These are phyloP conservation scores for Medicago ruthenica DNA, from an alignment of 306 rosid species.

Conservation along the genomic window DNA sequence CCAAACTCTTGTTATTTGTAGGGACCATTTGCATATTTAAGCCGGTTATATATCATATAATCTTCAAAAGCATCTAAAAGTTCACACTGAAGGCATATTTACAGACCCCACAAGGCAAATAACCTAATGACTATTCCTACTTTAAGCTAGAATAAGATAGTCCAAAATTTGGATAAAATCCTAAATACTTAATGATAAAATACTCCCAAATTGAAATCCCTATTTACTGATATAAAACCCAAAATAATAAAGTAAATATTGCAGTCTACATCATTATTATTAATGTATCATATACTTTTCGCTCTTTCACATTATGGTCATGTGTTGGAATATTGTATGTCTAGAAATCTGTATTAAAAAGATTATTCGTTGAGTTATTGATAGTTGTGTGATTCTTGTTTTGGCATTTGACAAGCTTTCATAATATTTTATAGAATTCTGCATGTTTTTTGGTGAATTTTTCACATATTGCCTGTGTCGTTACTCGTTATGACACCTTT, in stretches of 20 bases:
- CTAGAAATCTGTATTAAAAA: background rate
- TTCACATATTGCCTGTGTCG: background rate
- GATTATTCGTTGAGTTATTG: constrained; percentile 30
- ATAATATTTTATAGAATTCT: background rate
- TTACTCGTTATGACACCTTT: background rate
- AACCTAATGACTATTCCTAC: background rate
- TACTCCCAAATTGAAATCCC: background rate
- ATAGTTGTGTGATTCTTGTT: constrained; percentile 27
- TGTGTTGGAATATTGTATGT: constrained; percentile 3
- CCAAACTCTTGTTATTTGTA: too few relatives aligned
- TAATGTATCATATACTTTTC: constrained; percentile 27
- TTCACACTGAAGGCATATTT: constrained; percentile 20
- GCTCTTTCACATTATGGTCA: background rate
- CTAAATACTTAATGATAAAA: background rate
- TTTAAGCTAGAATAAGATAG: constrained; percentile 20
- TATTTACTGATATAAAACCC: background rate
- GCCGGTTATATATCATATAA: background rate
- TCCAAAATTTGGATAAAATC: background rate
- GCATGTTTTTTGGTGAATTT: background rate
- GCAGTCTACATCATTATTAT: background rate
- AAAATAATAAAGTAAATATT: constrained; percentile 3
- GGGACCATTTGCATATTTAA: too few relatives aligned
- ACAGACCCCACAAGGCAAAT: constrained; percentile 1
- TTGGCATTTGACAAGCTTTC: constrained; percentile 22
- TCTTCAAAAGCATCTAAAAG: background rate